Evolutionary conservation across 768 basidiomycete genomes (phyloP).

Genomic region (Amanita pallidorosea): DNA sequence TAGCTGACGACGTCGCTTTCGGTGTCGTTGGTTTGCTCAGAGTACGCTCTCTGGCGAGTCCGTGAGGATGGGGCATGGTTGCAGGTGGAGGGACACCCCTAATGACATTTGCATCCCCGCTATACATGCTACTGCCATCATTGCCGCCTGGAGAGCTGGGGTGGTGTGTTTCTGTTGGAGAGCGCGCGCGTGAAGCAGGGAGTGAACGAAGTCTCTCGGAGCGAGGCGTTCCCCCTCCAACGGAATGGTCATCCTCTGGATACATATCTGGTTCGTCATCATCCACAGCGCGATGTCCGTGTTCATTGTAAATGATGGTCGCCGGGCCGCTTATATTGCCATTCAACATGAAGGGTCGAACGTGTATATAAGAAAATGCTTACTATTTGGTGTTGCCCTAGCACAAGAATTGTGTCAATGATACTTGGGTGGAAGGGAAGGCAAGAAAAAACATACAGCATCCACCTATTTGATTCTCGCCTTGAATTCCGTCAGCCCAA

Average conservation of each 20-base stretch:
- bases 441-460: conserved; percentile 38
- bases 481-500: conserved; percentile 73
- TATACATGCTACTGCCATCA: conserved; percentile 8
- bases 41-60: background rate
- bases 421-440: background rate
- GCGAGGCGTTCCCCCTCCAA: conserved; percentile 24
- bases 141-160: conserved; percentile 16
- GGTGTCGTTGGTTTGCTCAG: background rate
- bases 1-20: background rate
- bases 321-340: conserved; percentile 53
- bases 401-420: conserved; percentile 3
- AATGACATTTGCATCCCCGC: background rate
- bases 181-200: conserved; percentile 43
- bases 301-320: conserved; percentile 73
- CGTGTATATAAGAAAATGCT: conserved; percentile 14
- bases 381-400: conserved; percentile 69
- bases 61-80: background rate
- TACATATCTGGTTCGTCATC: conserved; percentile 61
- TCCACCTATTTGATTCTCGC: conserved; percentile 79
- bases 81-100: conserved; percentile 4
- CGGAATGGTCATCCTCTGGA: conserved; percentile 49
- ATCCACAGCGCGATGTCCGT: conserved; percentile 52
- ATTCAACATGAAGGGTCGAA: background rate
- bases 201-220: conserved; percentile 30
- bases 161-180: conserved; percentile 29